Evolutionary conservation across 345 rosid species (phyloP).

Genomic region (Sisymbrium irio): DNA sequence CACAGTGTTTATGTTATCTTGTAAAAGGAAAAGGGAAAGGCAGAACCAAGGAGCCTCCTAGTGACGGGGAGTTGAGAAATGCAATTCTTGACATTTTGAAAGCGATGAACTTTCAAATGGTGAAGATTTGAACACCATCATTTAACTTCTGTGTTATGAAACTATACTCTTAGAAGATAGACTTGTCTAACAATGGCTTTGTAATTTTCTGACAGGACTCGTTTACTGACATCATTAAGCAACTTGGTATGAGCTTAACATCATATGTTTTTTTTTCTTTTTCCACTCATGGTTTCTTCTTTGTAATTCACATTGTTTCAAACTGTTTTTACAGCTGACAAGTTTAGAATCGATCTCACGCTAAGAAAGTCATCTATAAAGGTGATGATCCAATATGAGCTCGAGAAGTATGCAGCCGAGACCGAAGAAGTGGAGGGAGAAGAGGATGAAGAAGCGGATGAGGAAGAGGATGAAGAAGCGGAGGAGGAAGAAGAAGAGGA

Average conservation of each 20-base stretch:
- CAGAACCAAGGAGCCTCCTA: slow-evolving; percentile 41
- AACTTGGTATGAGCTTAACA: not conserved
- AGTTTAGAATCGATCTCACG: not conserved
- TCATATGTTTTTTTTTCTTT: not conserved
- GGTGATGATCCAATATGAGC: not conserved
- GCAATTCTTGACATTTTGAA: slow-evolving; percentile 59
- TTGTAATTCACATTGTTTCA: not conserved
- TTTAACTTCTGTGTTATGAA: not conserved
- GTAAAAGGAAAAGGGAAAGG: slow-evolving; percentile 52
- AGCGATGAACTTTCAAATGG: slow-evolving; percentile 69
- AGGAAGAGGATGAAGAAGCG: not conserved
- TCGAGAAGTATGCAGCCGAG: not conserved
- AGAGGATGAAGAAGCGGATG: not conserved
- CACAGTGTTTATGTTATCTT: not conserved
- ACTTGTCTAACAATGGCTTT: not conserved
- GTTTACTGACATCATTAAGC: not conserved
- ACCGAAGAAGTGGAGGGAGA: not conserved
- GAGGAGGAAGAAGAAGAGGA: not conserved
- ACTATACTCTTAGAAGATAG: not conserved
- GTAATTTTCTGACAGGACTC: not conserved
- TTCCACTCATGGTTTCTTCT: not conserved
- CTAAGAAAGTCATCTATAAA: not conserved
- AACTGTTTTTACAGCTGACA: not conserved
- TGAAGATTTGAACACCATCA: slow-evolving; percentile 35
- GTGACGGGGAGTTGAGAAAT: slow-evolving; percentile 53